Conservation (phyloP, 1,284 basidiomycete genomes). For the Ceratobasidium sp. region DNA sequence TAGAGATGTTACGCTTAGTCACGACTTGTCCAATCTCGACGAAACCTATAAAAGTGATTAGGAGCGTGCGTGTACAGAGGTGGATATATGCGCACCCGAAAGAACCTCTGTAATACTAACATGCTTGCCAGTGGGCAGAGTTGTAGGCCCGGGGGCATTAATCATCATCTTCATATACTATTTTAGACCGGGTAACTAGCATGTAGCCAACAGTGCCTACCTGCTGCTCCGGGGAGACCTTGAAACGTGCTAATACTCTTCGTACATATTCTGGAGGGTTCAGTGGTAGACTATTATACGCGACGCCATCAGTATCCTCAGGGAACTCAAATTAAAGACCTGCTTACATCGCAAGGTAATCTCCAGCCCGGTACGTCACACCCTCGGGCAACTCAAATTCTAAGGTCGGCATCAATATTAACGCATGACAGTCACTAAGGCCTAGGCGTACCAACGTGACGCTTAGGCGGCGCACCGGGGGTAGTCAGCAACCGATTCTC, state of each 20-base stretch:
- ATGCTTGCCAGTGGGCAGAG: slow-evolving; percentile 45
- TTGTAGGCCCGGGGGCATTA: slow-evolving; percentile 52
- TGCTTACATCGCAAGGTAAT: slow-evolving; percentile 32
- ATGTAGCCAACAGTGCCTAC: slow-evolving; percentile 41
- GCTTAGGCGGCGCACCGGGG: slow-evolving; percentile 52
- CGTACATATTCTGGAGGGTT: slow-evolving; percentile 39
- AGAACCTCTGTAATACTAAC: slow-evolving; percentile 16
- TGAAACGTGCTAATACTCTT: slow-evolving; percentile 35
- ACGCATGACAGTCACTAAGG: slow-evolving; percentile 40
- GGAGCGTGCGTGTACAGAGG: slow-evolving; percentile 50
- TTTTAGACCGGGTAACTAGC: background rate
- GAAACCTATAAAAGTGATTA: slow-evolving; percentile 32
- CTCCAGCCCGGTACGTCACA: slow-evolving; percentile 19
- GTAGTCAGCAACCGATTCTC: slow-evolving; percentile 54
- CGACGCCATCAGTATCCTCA: slow-evolving; percentile 53
- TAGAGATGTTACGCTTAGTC: slow-evolving; percentile 43
- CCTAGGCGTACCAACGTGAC: slow-evolving; percentile 52
- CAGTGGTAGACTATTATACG: slow-evolving; percentile 39
- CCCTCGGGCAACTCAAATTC: slow-evolving; percentile 14
- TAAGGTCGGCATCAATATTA: background rate
- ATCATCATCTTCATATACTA: slow-evolving; percentile 49
- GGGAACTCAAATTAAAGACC: slow-evolving; percentile 50
- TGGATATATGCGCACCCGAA: slow-evolving; percentile 49
- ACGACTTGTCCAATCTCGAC: slow-evolving; percentile 46
- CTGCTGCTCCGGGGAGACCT: slow-evolving; percentile 50